Evolutionary conservation across 768 basidiomycete genomes (phyloP), one percentile per base, ranked within the genome.

Genomic region (Russula compacta): DNA sequence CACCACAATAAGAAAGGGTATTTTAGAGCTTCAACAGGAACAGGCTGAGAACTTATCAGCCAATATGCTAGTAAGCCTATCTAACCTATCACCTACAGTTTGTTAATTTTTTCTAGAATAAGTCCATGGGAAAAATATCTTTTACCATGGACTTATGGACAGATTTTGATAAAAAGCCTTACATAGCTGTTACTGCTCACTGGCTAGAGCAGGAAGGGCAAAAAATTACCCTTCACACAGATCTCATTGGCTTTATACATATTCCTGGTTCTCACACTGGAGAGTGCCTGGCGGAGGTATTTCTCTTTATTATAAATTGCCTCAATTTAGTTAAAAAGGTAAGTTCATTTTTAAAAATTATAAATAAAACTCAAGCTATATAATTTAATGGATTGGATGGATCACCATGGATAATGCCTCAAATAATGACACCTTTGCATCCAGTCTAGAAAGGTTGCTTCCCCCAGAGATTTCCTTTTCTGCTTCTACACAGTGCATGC

Each of bases 61-160:
- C 11, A 19, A 48, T 2, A 56, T 56, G 44, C 56, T 36, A n/a
- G 56, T 56, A 48, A 24, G 40, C 7, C 15, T 40, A 14, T 46
- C 17, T 38, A 29, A 10, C 29, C 48, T 35, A 35, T 17, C 35
- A n/a, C 9, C 38, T 39, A 47, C 12, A 21, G 10, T 46, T 10
- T 24, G 21, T 7, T 46, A 24, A 46, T 46, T 24, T 11, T 21
- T 46, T 46, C 38, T 17, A 36, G 36, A 6, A 48, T 0, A 36
- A 5, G 7, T 35, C 44, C 19, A 21, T 44, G n/a, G 56, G 46
- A 24, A 48, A 29, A 14, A 47, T 56, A 6, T 56, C 56, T 12
- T 56, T 56, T 19, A 56, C 54, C 35, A 56, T 33, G n/a, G 54
- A 56, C 19, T 6, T 35, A 2, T 56, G 54, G 54, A 56, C 43